A percentile compares a stretch with the other conserved stretches of the same genome.
These are phyloP conservation scores for Fusarium drepaniforme DNA, from an alignment of 2,329 filamentous ascomycete genomes.

Conservation along the genomic window DNA sequence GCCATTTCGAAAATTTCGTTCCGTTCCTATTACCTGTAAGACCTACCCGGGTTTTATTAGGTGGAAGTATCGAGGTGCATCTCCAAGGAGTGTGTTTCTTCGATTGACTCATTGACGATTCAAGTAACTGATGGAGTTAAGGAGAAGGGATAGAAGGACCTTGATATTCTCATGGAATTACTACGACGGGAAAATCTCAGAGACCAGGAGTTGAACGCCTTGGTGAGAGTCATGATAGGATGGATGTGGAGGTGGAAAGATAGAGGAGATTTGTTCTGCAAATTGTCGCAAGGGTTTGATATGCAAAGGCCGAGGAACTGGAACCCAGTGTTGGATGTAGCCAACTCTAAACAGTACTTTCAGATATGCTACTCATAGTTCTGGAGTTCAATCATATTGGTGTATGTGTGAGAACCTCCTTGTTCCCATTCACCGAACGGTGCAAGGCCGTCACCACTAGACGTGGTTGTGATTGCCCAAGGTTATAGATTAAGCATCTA, in stretches of 20 bases:
- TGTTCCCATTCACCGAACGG: too few relatives aligned
- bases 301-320: too few relatives aligned
- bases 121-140: neutral
- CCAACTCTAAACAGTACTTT: neutral
- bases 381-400: too few relatives aligned
- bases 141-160: neutral
- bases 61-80: conserved; percentile 29
- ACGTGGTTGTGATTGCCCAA: neutral
- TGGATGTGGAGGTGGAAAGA: neutral
- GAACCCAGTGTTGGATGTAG: neutral
- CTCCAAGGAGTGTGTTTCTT: conserved; percentile 25
- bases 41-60: conserved; percentile 40
- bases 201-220: neutral
- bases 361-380: neutral
- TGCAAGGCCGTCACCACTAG: too few relatives aligned
- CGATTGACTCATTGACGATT: conserved; percentile 23
- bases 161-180: neutral
- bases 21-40: conserved; percentile 36
- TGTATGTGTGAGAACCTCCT: too few relatives aligned
- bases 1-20: conserved; percentile 25
- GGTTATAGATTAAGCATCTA: neutral
- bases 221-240: neutral
- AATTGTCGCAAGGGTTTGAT: neutral
- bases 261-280: neutral
- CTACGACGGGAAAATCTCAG: too few relatives aligned